Conservation (phyloP, 2,329 filamentous ascomycete genomes). For the Dactylellina cionopaga region DNA sequence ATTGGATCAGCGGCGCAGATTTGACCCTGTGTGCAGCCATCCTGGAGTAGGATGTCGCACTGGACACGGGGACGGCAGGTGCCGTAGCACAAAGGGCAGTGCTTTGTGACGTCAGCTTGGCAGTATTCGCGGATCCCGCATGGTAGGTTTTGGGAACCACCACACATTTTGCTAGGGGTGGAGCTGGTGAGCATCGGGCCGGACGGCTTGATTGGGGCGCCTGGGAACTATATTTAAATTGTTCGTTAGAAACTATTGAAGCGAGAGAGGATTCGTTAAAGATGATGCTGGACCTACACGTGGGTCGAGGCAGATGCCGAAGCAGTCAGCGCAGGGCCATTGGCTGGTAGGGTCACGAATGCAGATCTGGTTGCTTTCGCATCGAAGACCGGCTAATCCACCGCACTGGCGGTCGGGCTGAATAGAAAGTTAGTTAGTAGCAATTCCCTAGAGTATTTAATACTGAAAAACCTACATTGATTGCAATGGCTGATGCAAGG, state of each 20-base stretch:
- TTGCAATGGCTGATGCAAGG: not conserved
- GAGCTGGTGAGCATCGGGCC: not conserved
- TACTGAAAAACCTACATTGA: not conserved
- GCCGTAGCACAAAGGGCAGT: not conserved
- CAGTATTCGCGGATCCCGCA: not conserved
- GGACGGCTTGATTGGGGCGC: not conserved
- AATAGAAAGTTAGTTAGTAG: not conserved
- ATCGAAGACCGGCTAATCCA: constrained; percentile 6
- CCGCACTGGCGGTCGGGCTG: not conserved
- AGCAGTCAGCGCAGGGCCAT: constrained; percentile 5
- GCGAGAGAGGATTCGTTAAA: too few species aligned
- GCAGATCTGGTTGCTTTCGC: not conserved
- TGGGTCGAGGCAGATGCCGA: constrained; percentile 5
- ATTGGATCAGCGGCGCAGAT: not conserved
- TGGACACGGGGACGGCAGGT: not conserved
- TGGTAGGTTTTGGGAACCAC: not conserved
- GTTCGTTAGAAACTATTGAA: too few species aligned
- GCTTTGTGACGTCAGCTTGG: not conserved
- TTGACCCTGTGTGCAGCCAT: not conserved
- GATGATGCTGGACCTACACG: not conserved
- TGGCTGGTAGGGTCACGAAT: not conserved
- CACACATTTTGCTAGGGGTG: not conserved
- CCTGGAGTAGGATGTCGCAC: not conserved
- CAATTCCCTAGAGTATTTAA: not conserved
- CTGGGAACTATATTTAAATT: not conserved